Conservation (phyloP, 441 rosid species). For the Gossypium davidsonii region DNA sequence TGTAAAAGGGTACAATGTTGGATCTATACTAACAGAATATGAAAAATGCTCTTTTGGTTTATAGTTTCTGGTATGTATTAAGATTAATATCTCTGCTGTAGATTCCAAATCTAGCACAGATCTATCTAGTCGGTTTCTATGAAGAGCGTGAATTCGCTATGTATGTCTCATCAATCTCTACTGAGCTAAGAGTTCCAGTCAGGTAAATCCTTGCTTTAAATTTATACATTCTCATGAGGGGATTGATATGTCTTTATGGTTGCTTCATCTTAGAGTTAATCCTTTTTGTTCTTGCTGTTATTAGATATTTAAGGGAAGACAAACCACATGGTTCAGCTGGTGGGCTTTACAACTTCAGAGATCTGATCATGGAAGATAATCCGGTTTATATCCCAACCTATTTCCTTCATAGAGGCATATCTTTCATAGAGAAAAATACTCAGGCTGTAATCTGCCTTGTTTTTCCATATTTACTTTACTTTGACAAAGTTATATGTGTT, state of each 20-base stretch:
- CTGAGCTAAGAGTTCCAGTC: slow-evolving; percentile 62
- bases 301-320: slow-evolving; percentile 59
- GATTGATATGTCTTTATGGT: neutral
- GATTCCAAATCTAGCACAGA: slow-evolving; percentile 59
- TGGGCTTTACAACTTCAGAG: slow-evolving; percentile 53
- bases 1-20: slow-evolving; percentile 49
- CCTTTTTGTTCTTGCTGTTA: neutral
- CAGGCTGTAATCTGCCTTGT: neutral
- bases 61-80: neutral
- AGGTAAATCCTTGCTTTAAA: slow-evolving; percentile 29
- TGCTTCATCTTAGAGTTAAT: neutral
- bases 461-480: neutral
- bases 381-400: slow-evolving; percentile 36
- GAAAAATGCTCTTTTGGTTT: neutral
- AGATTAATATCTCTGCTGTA: slow-evolving; percentile 19
- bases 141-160: slow-evolving; percentile 64
- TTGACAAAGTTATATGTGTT: neutral
- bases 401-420: slow-evolving; percentile 7
- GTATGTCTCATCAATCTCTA: slow-evolving; percentile 60
- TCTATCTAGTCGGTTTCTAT: slow-evolving; percentile 62
- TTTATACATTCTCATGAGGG: neutral
- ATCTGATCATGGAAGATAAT: slow-evolving; percentile 56
- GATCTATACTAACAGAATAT: neutral
- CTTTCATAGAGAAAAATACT: neutral
- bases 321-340: slow-evolving; percentile 76